Conservation (phyloP, 164 flowering plant species). For the Vitis rupestris region DNA sequence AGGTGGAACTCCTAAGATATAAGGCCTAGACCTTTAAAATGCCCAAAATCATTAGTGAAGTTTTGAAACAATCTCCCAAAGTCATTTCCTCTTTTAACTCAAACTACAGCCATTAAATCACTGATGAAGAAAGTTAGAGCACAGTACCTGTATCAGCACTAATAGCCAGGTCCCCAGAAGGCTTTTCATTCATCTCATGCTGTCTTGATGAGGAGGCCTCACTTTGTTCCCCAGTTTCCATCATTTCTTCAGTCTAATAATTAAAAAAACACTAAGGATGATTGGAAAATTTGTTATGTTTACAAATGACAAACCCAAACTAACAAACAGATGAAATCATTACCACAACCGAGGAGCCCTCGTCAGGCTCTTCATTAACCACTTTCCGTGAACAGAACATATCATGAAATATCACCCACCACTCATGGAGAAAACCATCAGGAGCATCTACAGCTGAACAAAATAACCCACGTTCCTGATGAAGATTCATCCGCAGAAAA, state of each 20-base stretch:
- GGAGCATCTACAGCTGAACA: constrained; percentile 10
- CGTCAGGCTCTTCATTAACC: background rate
- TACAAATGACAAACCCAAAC: background rate
- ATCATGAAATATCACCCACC: constrained; percentile 6
- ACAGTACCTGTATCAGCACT: background rate
- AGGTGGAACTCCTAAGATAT: too few species aligned
- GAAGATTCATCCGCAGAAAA: background rate
- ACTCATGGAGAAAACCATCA: constrained; percentile 13
- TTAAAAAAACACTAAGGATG: background rate
- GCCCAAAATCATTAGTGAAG: too few species aligned
- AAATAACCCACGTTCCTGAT: background rate
- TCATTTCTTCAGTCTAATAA: background rate
- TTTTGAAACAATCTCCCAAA: too few species aligned
- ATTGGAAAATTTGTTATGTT: background rate
- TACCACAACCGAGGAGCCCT: background rate
- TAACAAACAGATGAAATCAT: background rate
- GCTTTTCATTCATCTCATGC: background rate
- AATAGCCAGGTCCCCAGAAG: background rate
- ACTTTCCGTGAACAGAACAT: background rate
- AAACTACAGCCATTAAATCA: background rate
- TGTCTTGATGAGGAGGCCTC: background rate
- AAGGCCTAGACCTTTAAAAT: too few species aligned
- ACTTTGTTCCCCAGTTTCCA: background rate
- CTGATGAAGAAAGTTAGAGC: background rate
- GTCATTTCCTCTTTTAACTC: background rate